A percentile compares a stretch with the other conserved stretches of the same genome.
Evolutionary conservation across 345 rosid genomes (phyloP).

Genomic region (Lepidium aucheri): DNA sequence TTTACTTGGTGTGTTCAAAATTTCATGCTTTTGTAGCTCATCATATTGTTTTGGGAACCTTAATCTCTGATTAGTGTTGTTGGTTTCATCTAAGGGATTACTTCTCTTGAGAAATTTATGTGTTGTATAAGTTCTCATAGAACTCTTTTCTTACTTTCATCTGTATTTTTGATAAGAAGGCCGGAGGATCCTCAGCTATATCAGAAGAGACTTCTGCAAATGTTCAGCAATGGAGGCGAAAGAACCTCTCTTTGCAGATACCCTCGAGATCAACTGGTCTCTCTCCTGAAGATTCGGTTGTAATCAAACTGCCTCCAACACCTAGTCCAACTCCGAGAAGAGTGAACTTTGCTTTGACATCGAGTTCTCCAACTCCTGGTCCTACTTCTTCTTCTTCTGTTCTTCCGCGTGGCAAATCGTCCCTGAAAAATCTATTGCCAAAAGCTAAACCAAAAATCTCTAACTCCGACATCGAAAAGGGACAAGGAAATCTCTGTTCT

Average conservation of each 20-base stretch:
- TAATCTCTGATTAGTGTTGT: slow-evolving; percentile 7
- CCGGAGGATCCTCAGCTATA: slow-evolving; percentile 35
- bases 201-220: slow-evolving; percentile 39
- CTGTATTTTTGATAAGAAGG: slow-evolving; percentile 41
- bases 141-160: neutral
- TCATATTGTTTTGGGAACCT: neutral
- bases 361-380: slow-evolving; percentile 40
- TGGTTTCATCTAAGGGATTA: neutral
- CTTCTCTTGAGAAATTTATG: neutral
- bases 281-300: slow-evolving; percentile 39
- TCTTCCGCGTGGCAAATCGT: slow-evolving; percentile 37
- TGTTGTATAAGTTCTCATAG: slow-evolving; percentile 6
- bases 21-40: neutral
- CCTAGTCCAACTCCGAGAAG: slow-evolving; percentile 76
- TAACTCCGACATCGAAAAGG: slow-evolving; percentile 51
- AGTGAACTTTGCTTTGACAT: slow-evolving; percentile 68
- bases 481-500: slow-evolving; percentile 30
- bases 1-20: neutral
- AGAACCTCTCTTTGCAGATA: slow-evolving; percentile 68
- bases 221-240: slow-evolving; percentile 49
- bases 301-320: slow-evolving; percentile 61
- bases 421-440: slow-evolving; percentile 48
- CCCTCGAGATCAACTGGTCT: slow-evolving; percentile 50
- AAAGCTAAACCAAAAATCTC: slow-evolving; percentile 37
- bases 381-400: slow-evolving; percentile 44